Evolutionary conservation across 345 rosid species (phyloP), one percentile per base, ranked within the genome.

Genomic region (Aquilaria malaccensis): DNA sequence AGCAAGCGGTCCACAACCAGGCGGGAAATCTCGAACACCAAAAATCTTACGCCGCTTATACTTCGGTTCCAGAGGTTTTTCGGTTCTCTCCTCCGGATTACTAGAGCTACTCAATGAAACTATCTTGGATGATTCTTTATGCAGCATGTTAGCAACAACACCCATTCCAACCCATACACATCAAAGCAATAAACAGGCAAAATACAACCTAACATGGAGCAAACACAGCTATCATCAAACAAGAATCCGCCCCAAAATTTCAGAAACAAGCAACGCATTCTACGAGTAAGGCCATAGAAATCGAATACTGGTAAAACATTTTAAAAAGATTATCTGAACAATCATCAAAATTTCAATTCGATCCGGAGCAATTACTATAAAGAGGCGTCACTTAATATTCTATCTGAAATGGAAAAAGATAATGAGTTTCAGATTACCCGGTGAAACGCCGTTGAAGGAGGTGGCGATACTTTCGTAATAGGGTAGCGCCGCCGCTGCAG

Each of bases 21-120:
- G 68, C 0, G 96, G 85, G 43, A 74, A 85, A 61, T 83, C 81
- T 13, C 87, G 77, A 62, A 66, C 30, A 3, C 80, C 88, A 48
- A 66, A 76, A 75, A 78, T 75, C 60, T 46, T 72, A 45, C 75
- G 74, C 22, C 64, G 70, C 82, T 77, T 89, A 62, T 57, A 65
- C 75, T 71, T 83, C 33, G 72, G 67, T 15, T 30, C 10, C 12
- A 12, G 58, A 52, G 63, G 2, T 46, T 55, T 59, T 62, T 69
- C 81, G 4, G 62, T 52, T 43, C 64, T 66, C 64, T 63, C 72
- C 74, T 70, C 77, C 30, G 69, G 52, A 68, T 31, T 57, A 58
- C 55, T 45, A 37, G 72, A 67, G 57, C 57, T 79, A 43, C 70
- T 59, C 30, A 59, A 50, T n/a, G 74, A 55, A 13, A 66, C 64